These are phyloP conservation scores for Lipomyces spencermartinsiae DNA, from an alignment of 805 yeast species.

Conservation along the genomic window DNA sequence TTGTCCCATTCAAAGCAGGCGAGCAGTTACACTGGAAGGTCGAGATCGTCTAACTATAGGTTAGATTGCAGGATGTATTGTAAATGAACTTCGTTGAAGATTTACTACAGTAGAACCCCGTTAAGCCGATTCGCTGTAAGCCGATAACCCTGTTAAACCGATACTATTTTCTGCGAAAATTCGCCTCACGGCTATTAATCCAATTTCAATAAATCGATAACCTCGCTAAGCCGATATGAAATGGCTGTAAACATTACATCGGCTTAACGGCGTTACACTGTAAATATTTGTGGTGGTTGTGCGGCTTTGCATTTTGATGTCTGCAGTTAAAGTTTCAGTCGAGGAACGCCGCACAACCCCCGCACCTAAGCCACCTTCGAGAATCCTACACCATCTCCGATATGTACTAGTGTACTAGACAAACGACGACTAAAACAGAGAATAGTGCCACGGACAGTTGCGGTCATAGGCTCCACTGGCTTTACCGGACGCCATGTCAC, in stretches of 20 bases:
- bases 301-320: no score
- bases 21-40: conserved; percentile 66
- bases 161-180: no score
- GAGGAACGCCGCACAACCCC: conserved; percentile 1
- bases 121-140: no score
- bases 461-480: conserved; percentile 21
- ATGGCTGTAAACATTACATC: no score
- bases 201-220: no score
- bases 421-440: neutral
- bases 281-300: no score
- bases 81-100: no score
- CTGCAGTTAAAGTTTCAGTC: neutral
- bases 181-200: no score
- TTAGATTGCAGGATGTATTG: neutral
- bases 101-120: no score
- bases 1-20: conserved; percentile 90
- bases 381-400: neutral
- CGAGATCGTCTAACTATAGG: neutral
- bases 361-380: no score
- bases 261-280: no score
- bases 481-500: conserved; percentile 24
- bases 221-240: no score
- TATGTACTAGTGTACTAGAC: neutral
- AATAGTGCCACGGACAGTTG: conserved; percentile 14
- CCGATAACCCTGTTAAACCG: neutral